Base-by-base conservation (phyloP, 352 stramenopile species). In the Globisporangium yorkense region DNA sequence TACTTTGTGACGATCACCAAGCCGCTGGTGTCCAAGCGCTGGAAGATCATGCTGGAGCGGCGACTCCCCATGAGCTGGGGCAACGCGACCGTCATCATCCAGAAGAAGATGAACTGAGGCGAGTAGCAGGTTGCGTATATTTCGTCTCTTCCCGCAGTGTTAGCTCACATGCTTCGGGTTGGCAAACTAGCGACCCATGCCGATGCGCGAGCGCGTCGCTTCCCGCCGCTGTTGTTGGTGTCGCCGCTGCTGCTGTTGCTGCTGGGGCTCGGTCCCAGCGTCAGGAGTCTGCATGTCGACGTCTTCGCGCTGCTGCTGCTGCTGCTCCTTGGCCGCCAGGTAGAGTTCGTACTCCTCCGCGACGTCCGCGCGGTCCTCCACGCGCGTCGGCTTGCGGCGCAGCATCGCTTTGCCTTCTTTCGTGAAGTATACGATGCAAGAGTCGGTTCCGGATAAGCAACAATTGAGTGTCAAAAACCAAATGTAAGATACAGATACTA, bases 271-370 rank as follows among this genome's bases (percentile, higher is more conserved):
- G 62, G 85, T 88, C 48, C 69, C 33, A 68, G 54, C 41, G 43
- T 27, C 43, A 7, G 43, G 16, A 9, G 43, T 10, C n/a, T 47
- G 43, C 43, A 47, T 47, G 18, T 9, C 18, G 16, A 47, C 43
- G 20, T 47, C 43, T 20, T 27, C 24, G 53, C 21, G 46, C 20
- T 16, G 57, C 29, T 51, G 57, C 56, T 37, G 43, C 48, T 51
- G 43, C 21, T 47, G 53, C 51, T 85, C 59, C 64, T 88, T 90
- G 45, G 83, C 71, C 33, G 71, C 58, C 37, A 87, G 43, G 58
- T 91, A 91, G 12, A 56, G 46, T 62, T 87, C 75, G 71, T 87
- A 91, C 70, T 91, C 81, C 12, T 80, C 81, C 53, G 77, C 71
- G 18, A 89, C 77, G 57, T 89, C 77, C 8, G 79, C 73, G 51